Conservation (phyloP, 345 rosid species). For the Pelargonium nanum region DNA sequence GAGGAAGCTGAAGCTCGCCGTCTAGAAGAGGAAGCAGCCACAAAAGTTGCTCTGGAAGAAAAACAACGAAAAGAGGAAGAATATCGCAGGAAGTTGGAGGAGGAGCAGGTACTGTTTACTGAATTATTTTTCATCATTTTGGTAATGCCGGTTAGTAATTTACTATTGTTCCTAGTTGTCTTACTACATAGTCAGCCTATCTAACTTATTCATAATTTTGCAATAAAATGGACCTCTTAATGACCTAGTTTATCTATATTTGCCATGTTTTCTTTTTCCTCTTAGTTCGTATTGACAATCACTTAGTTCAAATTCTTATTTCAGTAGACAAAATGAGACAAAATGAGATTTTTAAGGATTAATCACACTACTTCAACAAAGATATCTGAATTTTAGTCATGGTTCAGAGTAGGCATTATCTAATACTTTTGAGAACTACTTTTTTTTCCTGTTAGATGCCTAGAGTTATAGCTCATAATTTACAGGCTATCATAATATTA, state of each 20-base stretch:
- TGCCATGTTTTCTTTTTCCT: no score
- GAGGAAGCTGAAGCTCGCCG: constrained; percentile 82
- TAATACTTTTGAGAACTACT: not conserved
- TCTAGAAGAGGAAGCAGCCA: constrained; percentile 62
- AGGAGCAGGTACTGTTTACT: constrained; percentile 55
- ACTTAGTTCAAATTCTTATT: not conserved
- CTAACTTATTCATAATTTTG: no score
- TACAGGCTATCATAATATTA: no score
- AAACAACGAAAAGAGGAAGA: constrained; percentile 69
- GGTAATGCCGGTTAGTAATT: not conserved
- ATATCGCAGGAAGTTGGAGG: constrained; percentile 59
- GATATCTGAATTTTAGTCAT: not conserved
- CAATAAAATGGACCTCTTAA: not conserved
- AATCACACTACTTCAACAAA: not conserved
- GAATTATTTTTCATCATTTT: not conserved
- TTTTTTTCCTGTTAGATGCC: not conserved
- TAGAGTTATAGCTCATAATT: not conserved
- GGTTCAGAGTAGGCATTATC: not conserved
- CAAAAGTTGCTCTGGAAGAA: constrained; percentile 68
- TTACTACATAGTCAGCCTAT: not conserved
- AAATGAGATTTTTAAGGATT: not conserved
- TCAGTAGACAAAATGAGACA: not conserved
- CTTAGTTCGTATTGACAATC: not conserved
- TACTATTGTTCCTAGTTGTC: not conserved
- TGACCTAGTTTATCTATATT: not conserved